These are phyloP conservation scores for Rhizophora apiculata DNA, from an alignment of 345 rosid genomes.

Conservation along the genomic window DNA sequence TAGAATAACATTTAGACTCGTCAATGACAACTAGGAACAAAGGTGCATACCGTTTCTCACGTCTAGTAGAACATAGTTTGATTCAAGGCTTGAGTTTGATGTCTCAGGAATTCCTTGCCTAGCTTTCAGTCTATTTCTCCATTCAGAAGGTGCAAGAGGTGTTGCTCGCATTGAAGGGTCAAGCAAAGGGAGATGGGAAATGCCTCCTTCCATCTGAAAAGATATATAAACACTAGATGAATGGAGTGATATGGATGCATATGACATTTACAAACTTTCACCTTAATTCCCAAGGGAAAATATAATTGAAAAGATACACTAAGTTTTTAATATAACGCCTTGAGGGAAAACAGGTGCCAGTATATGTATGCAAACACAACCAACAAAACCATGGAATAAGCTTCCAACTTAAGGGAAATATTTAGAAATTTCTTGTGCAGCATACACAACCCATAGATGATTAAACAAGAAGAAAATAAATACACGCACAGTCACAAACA, in stretches of 20 bases:
- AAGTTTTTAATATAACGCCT: neutral
- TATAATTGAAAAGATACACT: neutral
- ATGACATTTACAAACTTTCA: neutral
- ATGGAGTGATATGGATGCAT: neutral
- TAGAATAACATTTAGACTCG: neutral
- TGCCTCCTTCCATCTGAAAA: conserved; percentile 74
- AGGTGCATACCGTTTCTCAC: conserved; percentile 75
- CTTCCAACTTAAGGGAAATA: neutral
- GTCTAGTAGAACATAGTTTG: conserved; percentile 59
- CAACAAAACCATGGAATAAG: neutral
- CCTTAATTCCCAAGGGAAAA: neutral
- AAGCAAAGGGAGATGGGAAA: conserved; percentile 77
- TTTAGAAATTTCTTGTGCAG: no score
- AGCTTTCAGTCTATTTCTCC: conserved; percentile 67
- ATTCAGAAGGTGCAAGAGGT: conserved; percentile 71
- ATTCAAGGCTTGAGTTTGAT: conserved; percentile 29
- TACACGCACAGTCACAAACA: no score
- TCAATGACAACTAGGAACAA: neutral
- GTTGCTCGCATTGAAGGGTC: conserved; percentile 70
- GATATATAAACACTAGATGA: conserved; percentile 3
- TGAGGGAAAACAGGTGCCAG: neutral
- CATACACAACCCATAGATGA: no score
- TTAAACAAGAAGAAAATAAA: neutral
- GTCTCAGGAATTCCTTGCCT: conserved; percentile 23
- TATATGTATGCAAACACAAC: neutral